phyloP scores from a whole-genome alignment of 164 flowering plant species.

The Brasenia schreberi region DNA sequence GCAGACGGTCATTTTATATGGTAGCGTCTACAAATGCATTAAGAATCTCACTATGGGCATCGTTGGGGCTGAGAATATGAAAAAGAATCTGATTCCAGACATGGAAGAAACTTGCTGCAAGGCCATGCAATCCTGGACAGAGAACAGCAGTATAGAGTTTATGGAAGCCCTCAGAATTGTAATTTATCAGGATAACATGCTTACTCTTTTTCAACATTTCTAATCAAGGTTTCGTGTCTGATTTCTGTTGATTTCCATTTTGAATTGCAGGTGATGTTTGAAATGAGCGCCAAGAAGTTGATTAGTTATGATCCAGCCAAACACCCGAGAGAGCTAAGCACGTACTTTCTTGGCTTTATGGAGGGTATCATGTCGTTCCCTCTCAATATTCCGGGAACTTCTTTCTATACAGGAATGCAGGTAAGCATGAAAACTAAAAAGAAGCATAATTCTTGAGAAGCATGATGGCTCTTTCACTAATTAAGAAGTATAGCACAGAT shows the following conservation, averaged over 20 bases:
- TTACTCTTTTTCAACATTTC: neutral
- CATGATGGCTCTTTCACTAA: too few species aligned
- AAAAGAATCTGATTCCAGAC: slow-evolving; percentile 20
- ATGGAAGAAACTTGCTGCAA: slow-evolving; percentile 12
- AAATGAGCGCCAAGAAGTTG: slow-evolving; percentile 24
- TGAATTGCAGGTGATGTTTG: slow-evolving; percentile 25
- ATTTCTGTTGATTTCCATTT: too few species aligned
- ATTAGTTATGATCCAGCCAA: slow-evolving; percentile 22
- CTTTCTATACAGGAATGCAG: slow-evolving; percentile 26
- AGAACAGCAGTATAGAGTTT: slow-evolving; percentile 15
- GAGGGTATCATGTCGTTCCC: slow-evolving; percentile 33
- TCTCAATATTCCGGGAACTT: slow-evolving; percentile 30
- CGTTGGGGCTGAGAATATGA: slow-evolving; percentile 25
- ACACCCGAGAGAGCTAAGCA: slow-evolving; percentile 17
- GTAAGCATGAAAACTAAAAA: slow-evolving; percentile 5
- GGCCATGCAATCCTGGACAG: slow-evolving; percentile 15
- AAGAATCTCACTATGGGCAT: slow-evolving; percentile 25
- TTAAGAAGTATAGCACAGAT: too few species aligned
- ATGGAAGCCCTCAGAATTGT: slow-evolving; percentile 26
- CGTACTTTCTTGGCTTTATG: slow-evolving; percentile 22
- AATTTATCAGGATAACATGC: slow-evolving; percentile 2
- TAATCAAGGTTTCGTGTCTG: too few species aligned
- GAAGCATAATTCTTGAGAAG: neutral
- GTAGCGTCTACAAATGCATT: slow-evolving; percentile 28
- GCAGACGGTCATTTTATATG: slow-evolving; percentile 23